Evolutionary conservation across 306 rosid genomes (phyloP), one percentile per base, ranked within the genome.

Genomic region (Cicer pinnatifidum): DNA sequence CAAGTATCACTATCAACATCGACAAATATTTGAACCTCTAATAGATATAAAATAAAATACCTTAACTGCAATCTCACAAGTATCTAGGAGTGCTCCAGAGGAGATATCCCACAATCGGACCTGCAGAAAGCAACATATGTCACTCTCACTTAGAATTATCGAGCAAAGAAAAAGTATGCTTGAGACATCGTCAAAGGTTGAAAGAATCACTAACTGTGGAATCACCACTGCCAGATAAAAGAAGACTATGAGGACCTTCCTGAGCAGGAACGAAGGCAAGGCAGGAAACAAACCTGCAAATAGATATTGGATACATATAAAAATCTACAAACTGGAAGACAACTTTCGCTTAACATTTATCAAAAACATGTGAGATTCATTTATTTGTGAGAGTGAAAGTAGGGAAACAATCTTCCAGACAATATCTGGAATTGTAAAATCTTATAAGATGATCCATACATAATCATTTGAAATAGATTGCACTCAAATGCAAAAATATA

Each of bases 181-280:
- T 11, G 33, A 84, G 71, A 67, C 66, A 61, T 72, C 62, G 56
- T 20, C 58, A 60, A 62, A 33, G 48, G 75, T 81, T 56, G 53
- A 69, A 72, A 15, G 43, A 46, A 69, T 43, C 56, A 82, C 90
- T 88, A 61, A 94, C 97, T 0, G 97, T 91, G 46, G 96, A 88
- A 86, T 94, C 97, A 47, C 97, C 97, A 60, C 96, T 84, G 80
- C 99, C 99, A 76, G 99, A 94, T 56, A 91, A 72, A 52, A 93
- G 89, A 83, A 84, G 84, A 13, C 92, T 85, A 33, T 82, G 85
- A 71, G 89, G 87, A 81, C 38, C 81, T 70, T 88, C 89, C 72
- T 65, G 80, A 80, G 79, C 80, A 72, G 81, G 85, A 75, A 91
- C 80, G 43, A 90, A 89, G 13, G 89, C 89, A 48, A 91, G 78